Percentiles rank a stretch among this genome's conserved stretches.
Conservation (phyloP, 208 protist genomes). For the Crithidia thermophila region DNA sequence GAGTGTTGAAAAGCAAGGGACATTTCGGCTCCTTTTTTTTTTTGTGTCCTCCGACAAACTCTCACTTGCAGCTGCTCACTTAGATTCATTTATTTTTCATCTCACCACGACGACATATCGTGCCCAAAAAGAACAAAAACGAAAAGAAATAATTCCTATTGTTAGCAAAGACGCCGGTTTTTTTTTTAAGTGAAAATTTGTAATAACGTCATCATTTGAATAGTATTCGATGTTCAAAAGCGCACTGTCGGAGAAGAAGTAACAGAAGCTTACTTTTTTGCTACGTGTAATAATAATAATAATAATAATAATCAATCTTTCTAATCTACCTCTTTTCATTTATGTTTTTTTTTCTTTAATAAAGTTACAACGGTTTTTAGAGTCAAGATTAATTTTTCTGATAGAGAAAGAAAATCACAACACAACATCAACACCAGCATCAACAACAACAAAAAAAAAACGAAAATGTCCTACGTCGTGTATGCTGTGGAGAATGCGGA, state of each 20-base stretch:
- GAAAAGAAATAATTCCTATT: background rate
- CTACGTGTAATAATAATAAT: background rate
- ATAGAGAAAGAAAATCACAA: background rate
- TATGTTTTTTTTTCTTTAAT: slow-evolving; percentile 12
- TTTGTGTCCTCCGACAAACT: slow-evolving; percentile 1
- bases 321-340: background rate
- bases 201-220: too few relatives aligned
- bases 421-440: background rate
- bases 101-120: too few relatives aligned
- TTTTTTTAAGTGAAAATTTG: background rate
- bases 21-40: slow-evolving; percentile 1
- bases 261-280: background rate
- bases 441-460: slow-evolving; percentile 13
- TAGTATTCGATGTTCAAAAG: too few relatives aligned
- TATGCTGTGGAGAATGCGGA: slow-evolving; percentile 88
- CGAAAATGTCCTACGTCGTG: slow-evolving; percentile 77
- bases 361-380: background rate
- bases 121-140: background rate
- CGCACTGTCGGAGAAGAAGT: too few relatives aligned
- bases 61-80: background rate
- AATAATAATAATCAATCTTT: background rate
- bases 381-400: background rate
- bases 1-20: background rate
- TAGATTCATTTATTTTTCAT: slow-evolving; percentile 15
- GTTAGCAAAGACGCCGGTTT: background rate